phyloP scores from a whole-genome alignment of 1,139 yeast species.

The Suhomyces wounanorum region DNA sequence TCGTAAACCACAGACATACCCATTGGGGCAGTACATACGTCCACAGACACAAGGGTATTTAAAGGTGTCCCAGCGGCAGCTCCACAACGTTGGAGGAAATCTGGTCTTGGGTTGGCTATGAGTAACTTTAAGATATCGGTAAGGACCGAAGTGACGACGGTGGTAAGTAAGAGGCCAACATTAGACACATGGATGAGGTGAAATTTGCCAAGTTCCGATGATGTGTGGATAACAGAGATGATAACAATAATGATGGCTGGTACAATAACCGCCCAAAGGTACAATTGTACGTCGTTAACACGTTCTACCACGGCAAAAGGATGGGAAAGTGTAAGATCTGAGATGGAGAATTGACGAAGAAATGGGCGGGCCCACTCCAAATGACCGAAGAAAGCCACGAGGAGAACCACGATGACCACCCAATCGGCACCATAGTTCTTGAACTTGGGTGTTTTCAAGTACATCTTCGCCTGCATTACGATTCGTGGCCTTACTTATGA shows the following conservation, averaged over 20 bases:
- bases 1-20: constrained; percentile 59
- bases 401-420: constrained; percentile 19
- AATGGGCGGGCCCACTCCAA: constrained; percentile 26
- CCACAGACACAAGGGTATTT: constrained; percentile 18
- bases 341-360: constrained; percentile 20
- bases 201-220: constrained; percentile 16
- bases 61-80: constrained; percentile 18
- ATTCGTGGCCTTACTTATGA: background rate
- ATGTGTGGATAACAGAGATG: constrained; percentile 13
- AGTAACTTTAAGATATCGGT: constrained; percentile 28
- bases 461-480: constrained; percentile 12
- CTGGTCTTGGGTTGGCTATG: constrained; percentile 31
- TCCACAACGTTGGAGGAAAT: constrained; percentile 28
- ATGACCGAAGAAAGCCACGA: constrained; percentile 19
- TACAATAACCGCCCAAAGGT: constrained; percentile 17
- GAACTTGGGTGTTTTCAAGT: constrained; percentile 16
- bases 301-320: constrained; percentile 25
- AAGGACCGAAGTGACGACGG: constrained; percentile 35
- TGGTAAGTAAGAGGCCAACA: constrained; percentile 20
- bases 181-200: constrained; percentile 23
- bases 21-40: constrained; percentile 41
- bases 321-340: constrained; percentile 21
- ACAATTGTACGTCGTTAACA: constrained; percentile 23
- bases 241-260: constrained; percentile 19
- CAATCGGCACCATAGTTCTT: constrained; percentile 20